Evolutionary conservation across 306 rosid genomes (phyloP).

Genomic region (Notholithocarpus densiflorus): DNA sequence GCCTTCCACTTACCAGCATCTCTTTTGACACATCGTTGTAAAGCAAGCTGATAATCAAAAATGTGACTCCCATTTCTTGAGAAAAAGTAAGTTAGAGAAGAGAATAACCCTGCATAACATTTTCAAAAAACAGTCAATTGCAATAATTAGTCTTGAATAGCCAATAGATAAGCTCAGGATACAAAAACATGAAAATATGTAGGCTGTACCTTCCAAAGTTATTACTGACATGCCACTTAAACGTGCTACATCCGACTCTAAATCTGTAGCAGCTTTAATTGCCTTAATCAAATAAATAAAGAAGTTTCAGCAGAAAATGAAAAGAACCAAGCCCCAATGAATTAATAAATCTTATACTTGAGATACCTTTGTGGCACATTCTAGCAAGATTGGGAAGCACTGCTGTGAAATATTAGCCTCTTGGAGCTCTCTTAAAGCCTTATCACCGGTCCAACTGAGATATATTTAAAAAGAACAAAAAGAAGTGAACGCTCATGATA

Average conservation of each 20-base stretch:
- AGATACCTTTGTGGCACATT: conserved; percentile 82
- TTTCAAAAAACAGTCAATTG: conserved; percentile 24
- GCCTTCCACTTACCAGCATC: conserved; percentile 55
- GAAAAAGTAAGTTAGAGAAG: conserved; percentile 85
- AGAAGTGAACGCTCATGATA: not conserved
- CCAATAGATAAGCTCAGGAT: conserved; percentile 15
- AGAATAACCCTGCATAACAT: conserved; percentile 68
- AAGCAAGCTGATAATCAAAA: conserved; percentile 85
- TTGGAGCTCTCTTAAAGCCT: conserved; percentile 80
- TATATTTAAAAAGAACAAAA: not conserved
- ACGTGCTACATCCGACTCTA: conserved; percentile 52
- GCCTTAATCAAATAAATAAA: conserved; percentile 52
- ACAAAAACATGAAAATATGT: conserved; percentile 11
- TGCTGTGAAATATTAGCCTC: conserved; percentile 81
- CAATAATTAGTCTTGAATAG: conserved; percentile 11
- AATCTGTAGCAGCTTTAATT: conserved; percentile 73
- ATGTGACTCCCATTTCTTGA: conserved; percentile 86
- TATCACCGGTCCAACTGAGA: conserved; percentile 88
- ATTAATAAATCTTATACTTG: conserved; percentile 3
- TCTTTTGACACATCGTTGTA: conserved; percentile 66
- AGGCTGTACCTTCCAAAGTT: conserved; percentile 69
- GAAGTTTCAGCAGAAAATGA: conserved; percentile 19
- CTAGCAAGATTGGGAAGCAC: conserved; percentile 80
- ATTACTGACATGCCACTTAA: conserved; percentile 80
- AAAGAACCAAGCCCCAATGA: conserved; percentile 14